Base-by-base conservation (phyloP, 108 stramenopile genomes). In the Epithemia pelagica region DNA sequence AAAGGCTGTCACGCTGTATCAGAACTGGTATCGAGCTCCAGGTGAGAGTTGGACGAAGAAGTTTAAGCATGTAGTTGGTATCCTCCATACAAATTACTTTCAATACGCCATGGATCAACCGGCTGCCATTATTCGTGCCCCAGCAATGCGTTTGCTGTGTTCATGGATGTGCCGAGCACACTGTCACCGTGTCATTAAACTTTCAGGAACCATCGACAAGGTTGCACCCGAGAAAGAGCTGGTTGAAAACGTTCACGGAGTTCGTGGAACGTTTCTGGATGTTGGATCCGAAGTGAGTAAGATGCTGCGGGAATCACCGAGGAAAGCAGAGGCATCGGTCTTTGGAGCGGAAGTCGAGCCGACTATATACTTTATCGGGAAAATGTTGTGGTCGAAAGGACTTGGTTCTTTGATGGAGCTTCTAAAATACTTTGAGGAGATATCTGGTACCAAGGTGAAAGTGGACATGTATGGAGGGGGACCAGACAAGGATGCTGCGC, bases 1-100 rank as follows among this genome's bases (percentile, higher is more conserved):
- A n/a, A n/a, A n/a, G n/a, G n/a, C n/a, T n/a, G n/a, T n/a, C n/a
- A n/a, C n/a, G n/a, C n/a, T n/a, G n/a, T n/a, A n/a, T 46, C 15
- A 46, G 37, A 46, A 60, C 28, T 66, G 65, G 66, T 71, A 74
- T 46, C 61, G 70, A 8, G 76, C 74, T 7, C 68, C 77, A 15
- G 68, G 68, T 5, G 76, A 79, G 30, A 46, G 65, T 52, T 98
- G 96, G 97, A 87, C 88, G 28, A 60, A 78, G 29, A 90, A 94
- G 54, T 98, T 96, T 74, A 81, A 82, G 28, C 88, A 91, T 70
- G 92, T 94, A n/a, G 92, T 96, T 15, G 95, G 95, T 28, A 85
- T 96, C 59, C 76, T 96, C 23, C 95, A 96, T 61, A 96, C 95
- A 8, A 94, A 96, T 66, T 96, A 96, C 78, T 85, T 86, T 69